Evolutionary conservation across 2,329 filamentous ascomycete species (phyloP), one percentile per base, ranked within the genome.

Genomic region (Monascus ruber): DNA sequence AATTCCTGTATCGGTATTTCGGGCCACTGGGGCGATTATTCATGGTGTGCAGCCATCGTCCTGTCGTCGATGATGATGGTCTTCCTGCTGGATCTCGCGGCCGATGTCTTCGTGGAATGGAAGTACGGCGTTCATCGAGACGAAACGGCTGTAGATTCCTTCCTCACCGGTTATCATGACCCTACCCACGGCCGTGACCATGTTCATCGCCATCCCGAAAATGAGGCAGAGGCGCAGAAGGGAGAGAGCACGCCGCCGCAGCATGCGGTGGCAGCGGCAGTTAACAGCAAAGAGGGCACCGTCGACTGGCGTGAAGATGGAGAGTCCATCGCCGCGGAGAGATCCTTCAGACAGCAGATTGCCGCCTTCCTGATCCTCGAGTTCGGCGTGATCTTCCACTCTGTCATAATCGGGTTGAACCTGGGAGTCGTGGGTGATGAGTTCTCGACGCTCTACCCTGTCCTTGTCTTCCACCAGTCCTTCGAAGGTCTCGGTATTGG

Each of bases 401-500:
- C 71, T 3, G 70, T 79, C 36, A 76, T 80, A 53, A 78, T 79
- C 43, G 76, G 76, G 2, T 65, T 80, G 38, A 79, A 76, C 38
- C 62, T 80, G 6, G 77, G 73, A 6, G 74, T 77, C n/a, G 67
- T 71, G 0, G 70, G 73, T 24, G 56, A 68, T 0, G 75, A 78
- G 35, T 79, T 79, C 58, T 55, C 62, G 27, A 71, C 73, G 0
- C 63, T 79, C 2, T 77, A 77, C 52, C 69, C 72, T 2, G 76
- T 79, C 31, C 64, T 81, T 1, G 69, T 77, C 40, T 79, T 80
- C 60, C 76, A 80, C 47, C 76, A 80, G 50, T 69, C 72, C 7
- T 80, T 79, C 42, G 76, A 80, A 47, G 76, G 76, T 37, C 68
- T 80, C 0, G 76, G 76, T 55, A 73, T 80, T 31, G 76, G 76